Evolutionary conservation across 176 grass and related monocot species (phyloP).

Genomic region (Luzula sylvatica): DNA sequence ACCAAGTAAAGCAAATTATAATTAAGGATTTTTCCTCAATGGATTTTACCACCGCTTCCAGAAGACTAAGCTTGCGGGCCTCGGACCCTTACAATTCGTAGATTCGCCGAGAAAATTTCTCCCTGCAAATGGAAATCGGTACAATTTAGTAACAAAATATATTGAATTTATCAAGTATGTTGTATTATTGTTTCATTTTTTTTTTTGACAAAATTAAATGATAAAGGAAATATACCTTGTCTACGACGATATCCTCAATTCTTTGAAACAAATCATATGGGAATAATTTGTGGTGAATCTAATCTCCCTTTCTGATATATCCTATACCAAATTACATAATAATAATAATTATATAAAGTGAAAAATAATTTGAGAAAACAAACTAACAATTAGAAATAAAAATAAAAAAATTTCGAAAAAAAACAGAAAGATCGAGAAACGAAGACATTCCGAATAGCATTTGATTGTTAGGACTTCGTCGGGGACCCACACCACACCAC

Average conservation of each 20-base stretch:
- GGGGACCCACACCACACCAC: too few relatives aligned
- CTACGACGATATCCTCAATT: constrained; percentile 33
- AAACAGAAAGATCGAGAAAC: constrained; percentile 71
- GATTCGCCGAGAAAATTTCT: constrained; percentile 1
- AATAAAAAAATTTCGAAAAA: constrained; percentile 62
- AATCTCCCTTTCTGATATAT: constrained; percentile 55
- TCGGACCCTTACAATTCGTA: neutral
- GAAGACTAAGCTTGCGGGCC: neutral
- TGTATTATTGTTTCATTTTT: neutral
- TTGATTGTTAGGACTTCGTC: too few relatives aligned
- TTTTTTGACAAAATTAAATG: neutral
- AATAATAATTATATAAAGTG: neutral
- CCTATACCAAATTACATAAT: constrained; percentile 26
- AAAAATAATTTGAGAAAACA: neutral
- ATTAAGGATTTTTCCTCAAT: neutral
- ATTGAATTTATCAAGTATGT: too few relatives aligned
- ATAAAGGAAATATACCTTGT: constrained; percentile 32
- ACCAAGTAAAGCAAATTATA: neutral
- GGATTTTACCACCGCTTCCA: neutral
- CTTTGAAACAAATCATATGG: constrained; percentile 41
- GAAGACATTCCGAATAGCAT: constrained; percentile 90
- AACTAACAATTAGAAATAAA: neutral
- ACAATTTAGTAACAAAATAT: too few relatives aligned
- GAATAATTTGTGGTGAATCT: constrained; percentile 61
- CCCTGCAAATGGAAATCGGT: neutral